These are phyloP conservation scores for Umbellularia californica DNA, from an alignment of 164 flowering plant genomes.

Conservation along the genomic window DNA sequence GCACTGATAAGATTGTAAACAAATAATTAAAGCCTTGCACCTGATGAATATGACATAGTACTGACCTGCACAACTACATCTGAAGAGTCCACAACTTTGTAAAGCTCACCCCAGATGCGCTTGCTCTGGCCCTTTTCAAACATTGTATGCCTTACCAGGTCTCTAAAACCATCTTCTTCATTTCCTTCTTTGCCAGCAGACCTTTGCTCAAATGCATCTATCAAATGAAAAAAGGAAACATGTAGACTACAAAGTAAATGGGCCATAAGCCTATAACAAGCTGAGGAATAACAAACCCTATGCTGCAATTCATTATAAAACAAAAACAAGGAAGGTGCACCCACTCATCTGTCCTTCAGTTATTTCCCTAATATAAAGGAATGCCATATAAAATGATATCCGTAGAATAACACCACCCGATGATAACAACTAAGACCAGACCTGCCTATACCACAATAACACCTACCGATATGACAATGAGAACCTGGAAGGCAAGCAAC, in stretches of 20 bases:
- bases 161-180: slow-evolving; percentile 86
- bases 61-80: slow-evolving; percentile 99
- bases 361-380: background rate
- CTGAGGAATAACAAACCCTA: slow-evolving; percentile 3
- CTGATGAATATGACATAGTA: background rate
- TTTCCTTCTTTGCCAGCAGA: slow-evolving; percentile 37
- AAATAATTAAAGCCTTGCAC: background rate
- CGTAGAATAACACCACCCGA: background rate
- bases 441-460: no score
- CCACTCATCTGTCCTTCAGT: background rate
- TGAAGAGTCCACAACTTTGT: slow-evolving; percentile 97
- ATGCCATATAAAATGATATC: background rate
- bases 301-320: background rate
- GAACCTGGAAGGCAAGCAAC: no score
- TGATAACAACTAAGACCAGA: no score
- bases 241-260: background rate
- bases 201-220: slow-evolving; percentile 80
- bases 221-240: slow-evolving; percentile 4
- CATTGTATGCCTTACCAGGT: slow-evolving; percentile 90
- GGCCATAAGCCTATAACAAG: background rate
- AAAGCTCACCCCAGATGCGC: slow-evolving; percentile 99
- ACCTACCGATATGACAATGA: no score
- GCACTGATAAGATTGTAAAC: background rate
- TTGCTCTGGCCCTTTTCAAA: slow-evolving; percentile 99
- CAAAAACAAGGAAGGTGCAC: background rate